A percentile compares a stretch with the other conserved stretches of the same genome.
Evolutionary conservation across 2,329 filamentous ascomycete genomes (phyloP).

Genomic region (Cladobotryum protrusum): DNA sequence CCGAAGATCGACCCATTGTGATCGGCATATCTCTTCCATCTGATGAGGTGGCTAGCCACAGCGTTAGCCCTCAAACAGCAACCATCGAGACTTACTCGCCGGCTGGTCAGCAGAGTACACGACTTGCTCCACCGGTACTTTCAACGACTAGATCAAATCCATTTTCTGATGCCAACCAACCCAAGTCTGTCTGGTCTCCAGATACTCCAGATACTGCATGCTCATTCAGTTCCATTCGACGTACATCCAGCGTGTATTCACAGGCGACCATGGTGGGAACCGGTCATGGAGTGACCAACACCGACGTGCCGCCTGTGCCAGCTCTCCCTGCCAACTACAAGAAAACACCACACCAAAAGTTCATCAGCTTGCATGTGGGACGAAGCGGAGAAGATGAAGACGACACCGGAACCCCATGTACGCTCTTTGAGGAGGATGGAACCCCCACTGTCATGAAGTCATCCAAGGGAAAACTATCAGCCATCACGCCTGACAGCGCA

Average conservation of each 20-base stretch:
- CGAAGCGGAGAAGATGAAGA: constrained; percentile 37
- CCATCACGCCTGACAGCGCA: constrained; percentile 41
- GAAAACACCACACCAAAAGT: constrained; percentile 25
- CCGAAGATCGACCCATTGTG: constrained; percentile 63
- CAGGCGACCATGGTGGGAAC: constrained; percentile 38
- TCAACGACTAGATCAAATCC: constrained; percentile 10
- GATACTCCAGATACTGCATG: constrained; percentile 49
- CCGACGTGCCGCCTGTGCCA: constrained; percentile 54
- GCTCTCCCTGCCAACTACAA: constrained; percentile 43
- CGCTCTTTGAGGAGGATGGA: constrained; percentile 66
- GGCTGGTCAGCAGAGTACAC: not conserved
- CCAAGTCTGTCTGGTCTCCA: constrained; percentile 53
- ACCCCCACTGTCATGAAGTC: constrained; percentile 35
- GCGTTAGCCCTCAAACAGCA: constrained; percentile 46
- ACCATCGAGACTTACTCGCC: constrained; percentile 28
- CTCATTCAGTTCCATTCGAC: constrained; percentile 36
- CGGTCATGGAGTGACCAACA: constrained; percentile 14
- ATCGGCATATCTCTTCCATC: constrained; percentile 64
- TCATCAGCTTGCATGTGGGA: constrained; percentile 31
- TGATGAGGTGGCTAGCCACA: constrained; percentile 19
- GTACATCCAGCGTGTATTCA: constrained; percentile 57
- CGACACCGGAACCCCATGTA: constrained; percentile 52
- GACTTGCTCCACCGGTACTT: not conserved
- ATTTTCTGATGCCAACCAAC: constrained; percentile 23
- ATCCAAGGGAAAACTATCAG: constrained; percentile 30